These are phyloP conservation scores for Penicillium turbatum DNA, from an alignment of 495 filamentous ascomycete genomes.

Conservation along the genomic window DNA sequence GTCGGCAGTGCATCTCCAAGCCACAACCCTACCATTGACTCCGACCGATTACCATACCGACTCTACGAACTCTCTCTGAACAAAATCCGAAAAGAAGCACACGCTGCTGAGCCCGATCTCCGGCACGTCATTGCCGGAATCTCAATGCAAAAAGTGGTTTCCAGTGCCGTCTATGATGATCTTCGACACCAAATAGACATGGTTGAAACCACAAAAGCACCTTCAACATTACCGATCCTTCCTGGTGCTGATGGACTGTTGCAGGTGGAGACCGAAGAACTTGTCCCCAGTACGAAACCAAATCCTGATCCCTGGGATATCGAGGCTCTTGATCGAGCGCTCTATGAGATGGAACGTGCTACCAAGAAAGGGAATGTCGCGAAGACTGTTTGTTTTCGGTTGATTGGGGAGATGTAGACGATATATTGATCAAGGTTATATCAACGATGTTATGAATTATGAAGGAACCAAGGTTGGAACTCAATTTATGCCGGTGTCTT, in stretches of 20 bases:
- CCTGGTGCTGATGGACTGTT: slow-evolving; percentile 12
- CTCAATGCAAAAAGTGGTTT: slow-evolving; percentile 22
- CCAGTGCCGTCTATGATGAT: slow-evolving; percentile 15
- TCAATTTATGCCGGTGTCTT: background rate
- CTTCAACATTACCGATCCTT: slow-evolving; percentile 8
- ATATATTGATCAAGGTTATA: background rate
- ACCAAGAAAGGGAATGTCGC: slow-evolving; percentile 20
- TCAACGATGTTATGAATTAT: background rate
- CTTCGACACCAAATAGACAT: slow-evolving; percentile 18
- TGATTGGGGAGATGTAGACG: slow-evolving; percentile 22
- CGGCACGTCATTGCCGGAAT: slow-evolving; percentile 22
- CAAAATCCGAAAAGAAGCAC: slow-evolving; percentile 26
- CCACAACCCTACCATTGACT: slow-evolving; percentile 17
- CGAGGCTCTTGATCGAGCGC: slow-evolving; percentile 17
- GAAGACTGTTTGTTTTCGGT: slow-evolving; percentile 20
- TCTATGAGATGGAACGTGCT: slow-evolving; percentile 17
- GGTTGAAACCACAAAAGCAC: slow-evolving; percentile 3
- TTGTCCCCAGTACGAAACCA: background rate
- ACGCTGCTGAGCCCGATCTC: slow-evolving; percentile 21
- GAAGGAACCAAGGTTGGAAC: background rate
- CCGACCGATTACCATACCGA: slow-evolving; percentile 23
- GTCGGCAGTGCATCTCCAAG: slow-evolving; percentile 6
- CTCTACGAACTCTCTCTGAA: slow-evolving; percentile 24
- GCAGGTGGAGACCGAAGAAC: slow-evolving; percentile 20
- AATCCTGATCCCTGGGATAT: slow-evolving; percentile 13